Percentiles rank a stretch among this genome's conserved stretches.
Evolutionary conservation across 257 asterid genomes (phyloP).

Genomic region (Fraxinus americana): DNA sequence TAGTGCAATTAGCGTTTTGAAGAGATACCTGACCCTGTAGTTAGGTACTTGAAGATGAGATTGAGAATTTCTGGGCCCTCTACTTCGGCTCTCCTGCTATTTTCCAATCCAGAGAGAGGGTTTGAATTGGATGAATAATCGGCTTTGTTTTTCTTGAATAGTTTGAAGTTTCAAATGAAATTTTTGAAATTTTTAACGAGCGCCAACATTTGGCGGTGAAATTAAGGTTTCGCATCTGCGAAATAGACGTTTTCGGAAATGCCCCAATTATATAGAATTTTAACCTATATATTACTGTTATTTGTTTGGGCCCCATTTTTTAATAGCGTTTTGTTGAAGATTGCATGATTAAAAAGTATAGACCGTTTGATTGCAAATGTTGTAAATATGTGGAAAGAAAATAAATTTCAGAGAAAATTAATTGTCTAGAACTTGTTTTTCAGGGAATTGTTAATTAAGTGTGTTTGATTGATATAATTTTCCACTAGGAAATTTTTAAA

Average conservation of each 20-base stretch:
- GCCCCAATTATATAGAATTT: slow-evolving; percentile 1
- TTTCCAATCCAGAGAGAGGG: slow-evolving; percentile 13
- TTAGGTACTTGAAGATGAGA: slow-evolving; percentile 33
- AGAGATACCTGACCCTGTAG: slow-evolving; percentile 26
- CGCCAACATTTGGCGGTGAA: slow-evolving; percentile 69
- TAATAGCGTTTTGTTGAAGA: too few species aligned
- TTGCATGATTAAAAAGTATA: too few species aligned
- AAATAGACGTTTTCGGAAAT: slow-evolving; percentile 16
- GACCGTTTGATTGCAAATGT: too few species aligned
- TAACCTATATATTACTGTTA: too few species aligned
- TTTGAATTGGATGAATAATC: slow-evolving; percentile 37
- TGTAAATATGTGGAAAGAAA: too few species aligned
- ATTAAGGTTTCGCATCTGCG: slow-evolving; percentile 18
- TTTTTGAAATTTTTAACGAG: slow-evolving; percentile 33
- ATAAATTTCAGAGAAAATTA: too few species aligned
- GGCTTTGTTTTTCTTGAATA: slow-evolving; percentile 2
- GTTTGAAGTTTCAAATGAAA: slow-evolving; percentile 4
- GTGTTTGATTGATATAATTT: too few species aligned
- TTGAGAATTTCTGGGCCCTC: slow-evolving; percentile 5
- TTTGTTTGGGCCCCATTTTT: too few species aligned
- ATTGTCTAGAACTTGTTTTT: too few species aligned
- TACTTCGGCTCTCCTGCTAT: slow-evolving; percentile 20
- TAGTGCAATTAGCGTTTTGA: slow-evolving; percentile 32
- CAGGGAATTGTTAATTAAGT: too few species aligned
- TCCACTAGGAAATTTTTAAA: too few species aligned